Evolutionary conservation across 1,284 basidiomycete genomes (phyloP).

Genomic region (Ceratobasidium sp.): DNA sequence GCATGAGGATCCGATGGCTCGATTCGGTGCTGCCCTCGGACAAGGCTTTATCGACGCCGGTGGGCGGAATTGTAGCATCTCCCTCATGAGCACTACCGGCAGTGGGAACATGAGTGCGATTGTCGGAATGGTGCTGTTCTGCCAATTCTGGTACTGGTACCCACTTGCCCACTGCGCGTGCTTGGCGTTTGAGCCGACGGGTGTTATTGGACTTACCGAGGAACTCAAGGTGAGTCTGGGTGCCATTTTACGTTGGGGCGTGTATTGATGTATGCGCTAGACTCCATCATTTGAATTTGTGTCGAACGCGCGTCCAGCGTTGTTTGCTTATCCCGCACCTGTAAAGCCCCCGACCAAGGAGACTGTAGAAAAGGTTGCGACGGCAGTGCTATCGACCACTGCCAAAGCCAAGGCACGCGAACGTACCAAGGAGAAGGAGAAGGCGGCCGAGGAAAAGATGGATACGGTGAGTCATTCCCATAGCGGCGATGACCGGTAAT

Average conservation of each 20-base stretch:
- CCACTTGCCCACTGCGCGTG: constrained; percentile 93
- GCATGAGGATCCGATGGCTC: constrained; percentile 96
- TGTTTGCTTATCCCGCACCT: constrained; percentile 87
- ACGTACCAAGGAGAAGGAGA: constrained; percentile 71
- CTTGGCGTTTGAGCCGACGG: constrained; percentile 91
- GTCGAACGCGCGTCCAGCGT: constrained; percentile 84
- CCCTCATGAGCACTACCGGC: constrained; percentile 87
- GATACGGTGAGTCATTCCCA: constrained; percentile 66
- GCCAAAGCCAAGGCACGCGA: constrained; percentile 92
- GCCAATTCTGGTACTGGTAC: constrained; percentile 99
- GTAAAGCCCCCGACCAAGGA: constrained; percentile 91
- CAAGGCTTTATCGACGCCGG: constrained; percentile 97
- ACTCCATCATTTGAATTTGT: constrained; percentile 89
- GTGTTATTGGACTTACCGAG: constrained; percentile 86
- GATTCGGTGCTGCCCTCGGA: constrained; percentile 92
- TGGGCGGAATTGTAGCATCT: constrained; percentile 93
- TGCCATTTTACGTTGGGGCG: constrained; percentile 4
- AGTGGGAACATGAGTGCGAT: constrained; percentile 90
- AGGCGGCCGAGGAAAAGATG: constrained; percentile 82
- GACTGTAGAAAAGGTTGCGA: constrained; percentile 84
- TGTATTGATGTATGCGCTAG: constrained; percentile 51
- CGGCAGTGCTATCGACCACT: constrained; percentile 93
- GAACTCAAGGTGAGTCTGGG: constrained; percentile 71
- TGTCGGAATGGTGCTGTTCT: constrained; percentile 94
- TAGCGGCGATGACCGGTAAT: neutral